A percentile compares a stretch with the other conserved stretches of the same genome.
These are phyloP conservation scores for Diutina rugosa DNA, from an alignment of 1,139 yeast species.

Conservation along the genomic window DNA sequence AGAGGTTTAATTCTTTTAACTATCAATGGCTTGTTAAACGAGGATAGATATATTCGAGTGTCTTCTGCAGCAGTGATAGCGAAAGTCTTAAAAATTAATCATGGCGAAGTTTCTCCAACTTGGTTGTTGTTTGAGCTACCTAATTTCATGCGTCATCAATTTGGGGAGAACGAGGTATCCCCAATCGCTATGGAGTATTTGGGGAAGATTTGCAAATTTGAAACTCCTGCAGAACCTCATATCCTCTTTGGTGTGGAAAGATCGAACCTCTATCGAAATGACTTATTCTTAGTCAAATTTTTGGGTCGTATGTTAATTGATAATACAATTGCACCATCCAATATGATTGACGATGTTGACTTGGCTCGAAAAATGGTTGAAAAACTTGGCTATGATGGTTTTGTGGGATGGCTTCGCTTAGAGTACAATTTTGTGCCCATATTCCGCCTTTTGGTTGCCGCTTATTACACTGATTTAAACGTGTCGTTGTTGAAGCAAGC, in stretches of 20 bases:
- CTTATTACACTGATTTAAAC: background rate
- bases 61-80: background rate
- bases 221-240: background rate
- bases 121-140: background rate
- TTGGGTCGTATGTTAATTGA: background rate
- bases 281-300: background rate
- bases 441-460: background rate
- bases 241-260: background rate
- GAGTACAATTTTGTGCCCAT: background rate
- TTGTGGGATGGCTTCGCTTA: slow-evolving; percentile 1
- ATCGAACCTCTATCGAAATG: background rate
- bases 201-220: background rate
- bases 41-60: background rate
- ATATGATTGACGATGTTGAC: background rate
- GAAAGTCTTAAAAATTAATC: background rate
- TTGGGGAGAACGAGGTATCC: background rate
- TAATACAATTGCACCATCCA: background rate
- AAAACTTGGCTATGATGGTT: background rate
- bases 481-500: background rate
- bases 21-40: background rate
- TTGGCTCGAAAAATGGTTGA: background rate
- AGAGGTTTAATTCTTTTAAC: background rate
- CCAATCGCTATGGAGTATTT: background rate
- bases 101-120: background rate
- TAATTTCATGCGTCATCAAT: background rate